Evolutionary conservation across 176 grass and related monocot genomes (phyloP).

Genomic region (Rhynchospora pubera): DNA sequence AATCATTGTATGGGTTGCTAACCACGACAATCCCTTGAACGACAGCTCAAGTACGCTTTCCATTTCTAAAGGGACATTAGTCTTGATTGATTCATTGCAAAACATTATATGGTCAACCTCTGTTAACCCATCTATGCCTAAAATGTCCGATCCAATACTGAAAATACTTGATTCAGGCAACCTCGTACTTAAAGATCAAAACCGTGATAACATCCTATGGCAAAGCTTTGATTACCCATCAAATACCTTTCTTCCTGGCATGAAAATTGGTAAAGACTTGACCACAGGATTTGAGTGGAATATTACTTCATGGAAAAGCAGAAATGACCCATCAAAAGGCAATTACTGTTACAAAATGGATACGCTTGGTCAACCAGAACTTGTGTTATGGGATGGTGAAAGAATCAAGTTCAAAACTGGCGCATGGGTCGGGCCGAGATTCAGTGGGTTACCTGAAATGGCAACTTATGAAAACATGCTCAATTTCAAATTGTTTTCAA

Average conservation of each 20-base stretch:
- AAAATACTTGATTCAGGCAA: conserved; percentile 47
- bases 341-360: conserved; percentile 13
- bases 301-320: conserved; percentile 20
- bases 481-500: not conserved
- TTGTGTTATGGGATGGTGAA: conserved; percentile 12
- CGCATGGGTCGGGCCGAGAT: conserved; percentile 26
- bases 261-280: conserved; percentile 17
- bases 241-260: conserved; percentile 37
- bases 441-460: conserved; percentile 29
- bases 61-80: not conserved
- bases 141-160: not conserved
- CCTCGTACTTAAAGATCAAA: conserved; percentile 28
- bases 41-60: not conserved
- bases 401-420: conserved; percentile 33
- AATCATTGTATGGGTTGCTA: conserved; percentile 53
- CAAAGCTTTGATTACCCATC: conserved; percentile 55
- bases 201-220: conserved; percentile 16
- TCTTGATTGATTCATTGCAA: not conserved
- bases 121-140: not conserved
- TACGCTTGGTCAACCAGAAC: conserved; percentile 26
- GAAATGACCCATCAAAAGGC: conserved; percentile 9
- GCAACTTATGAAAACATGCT: not conserved
- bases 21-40: conserved; percentile 35
- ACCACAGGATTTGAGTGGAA: not conserved
- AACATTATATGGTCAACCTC: not conserved